Evolutionary conservation across 148 eudicot genomes (phyloP), one percentile per base, ranked within the genome.

Genomic region (Fagopyrum homotropicum): DNA sequence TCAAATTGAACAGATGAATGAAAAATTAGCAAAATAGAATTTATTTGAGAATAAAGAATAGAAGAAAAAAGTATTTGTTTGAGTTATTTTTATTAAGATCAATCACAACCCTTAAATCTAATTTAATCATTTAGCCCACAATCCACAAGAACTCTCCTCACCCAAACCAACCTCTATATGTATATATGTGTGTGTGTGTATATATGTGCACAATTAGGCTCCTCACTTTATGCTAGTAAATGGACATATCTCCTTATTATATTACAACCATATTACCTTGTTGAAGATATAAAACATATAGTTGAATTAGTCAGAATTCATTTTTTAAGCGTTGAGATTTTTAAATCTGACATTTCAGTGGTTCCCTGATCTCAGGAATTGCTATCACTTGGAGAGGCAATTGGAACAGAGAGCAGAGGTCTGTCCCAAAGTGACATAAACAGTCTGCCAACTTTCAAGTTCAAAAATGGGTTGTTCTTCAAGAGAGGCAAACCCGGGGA

Each of bases 351-450:
- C 40, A 60, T 72, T 61, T 26, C 44, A 22, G 55, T 47, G 4
- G 7, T 10, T 76, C 56, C 55, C 29, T 73, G 44, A 49, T 86
- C 54, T 44, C 70, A 93, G 98, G 87, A 93, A 84, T 74, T 93
- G 80, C 87, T 76, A 81, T 83, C 81, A 46, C 80, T 88, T 55
- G 91, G 86, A 43, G 98, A 93, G 50, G 75, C 85, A 3, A 83
- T 91, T 81, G 97, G 98, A 15, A 60, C 72, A 45, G 93, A 87
- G 79, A 87, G 80, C 84, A 86, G 49, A 84, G 98, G 98, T 76
- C 79, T 93, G n/a, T 77, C 97, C 2, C 82, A 82, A 75, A 81
- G 80, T 43, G 84, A 83, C 80, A 84, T 91, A 73, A 83, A 89
- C 69, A 88, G 87, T 73, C 78, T 93, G 80, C 97, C 95, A 46